These are phyloP conservation scores for Porogramme epimiltina DNA, from an alignment of 1,284 basidiomycete genomes.

Conservation along the genomic window DNA sequence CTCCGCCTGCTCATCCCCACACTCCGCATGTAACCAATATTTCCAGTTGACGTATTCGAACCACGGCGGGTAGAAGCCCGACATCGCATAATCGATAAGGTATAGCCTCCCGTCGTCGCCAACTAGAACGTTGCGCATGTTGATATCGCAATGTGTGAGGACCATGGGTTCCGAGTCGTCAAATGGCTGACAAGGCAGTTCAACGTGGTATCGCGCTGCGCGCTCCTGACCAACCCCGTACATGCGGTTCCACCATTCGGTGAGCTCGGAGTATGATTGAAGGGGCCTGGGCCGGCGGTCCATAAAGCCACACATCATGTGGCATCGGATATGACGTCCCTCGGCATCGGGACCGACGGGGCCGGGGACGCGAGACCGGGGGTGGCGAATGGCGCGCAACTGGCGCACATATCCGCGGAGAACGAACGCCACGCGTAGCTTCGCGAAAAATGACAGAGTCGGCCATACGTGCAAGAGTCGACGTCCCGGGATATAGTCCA, in stretches of 20 bases:
- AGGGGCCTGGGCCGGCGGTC: background rate
- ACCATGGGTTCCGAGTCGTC: constrained; percentile 31
- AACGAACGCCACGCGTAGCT: constrained; percentile 25
- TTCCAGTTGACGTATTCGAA: constrained; percentile 13
- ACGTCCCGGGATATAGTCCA: background rate
- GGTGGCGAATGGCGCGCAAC: constrained; percentile 24
- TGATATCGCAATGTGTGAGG: constrained; percentile 29
- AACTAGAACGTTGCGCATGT: constrained; percentile 28
- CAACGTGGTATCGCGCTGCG: background rate
- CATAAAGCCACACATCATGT: constrained; percentile 5
- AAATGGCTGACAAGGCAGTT: constrained; percentile 13
- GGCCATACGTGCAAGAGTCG: background rate
- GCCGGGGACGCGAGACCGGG: constrained; percentile 12
- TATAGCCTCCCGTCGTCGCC: constrained; percentile 29
- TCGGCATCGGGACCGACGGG: constrained; percentile 7
- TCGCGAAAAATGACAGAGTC: background rate
- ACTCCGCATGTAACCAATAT: background rate
- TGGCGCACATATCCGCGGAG: constrained; percentile 32
- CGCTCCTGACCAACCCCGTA: background rate
- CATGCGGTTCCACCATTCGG: constrained; percentile 12
- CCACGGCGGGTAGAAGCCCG: constrained; percentile 32
- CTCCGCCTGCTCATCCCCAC: background rate
- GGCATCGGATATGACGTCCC: constrained; percentile 4
- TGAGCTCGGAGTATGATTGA: no score
- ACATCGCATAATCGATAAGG: constrained; percentile 31